These are phyloP conservation scores for Candida glaebosa DNA, from an alignment of 805 yeast genomes.

Conservation along the genomic window DNA sequence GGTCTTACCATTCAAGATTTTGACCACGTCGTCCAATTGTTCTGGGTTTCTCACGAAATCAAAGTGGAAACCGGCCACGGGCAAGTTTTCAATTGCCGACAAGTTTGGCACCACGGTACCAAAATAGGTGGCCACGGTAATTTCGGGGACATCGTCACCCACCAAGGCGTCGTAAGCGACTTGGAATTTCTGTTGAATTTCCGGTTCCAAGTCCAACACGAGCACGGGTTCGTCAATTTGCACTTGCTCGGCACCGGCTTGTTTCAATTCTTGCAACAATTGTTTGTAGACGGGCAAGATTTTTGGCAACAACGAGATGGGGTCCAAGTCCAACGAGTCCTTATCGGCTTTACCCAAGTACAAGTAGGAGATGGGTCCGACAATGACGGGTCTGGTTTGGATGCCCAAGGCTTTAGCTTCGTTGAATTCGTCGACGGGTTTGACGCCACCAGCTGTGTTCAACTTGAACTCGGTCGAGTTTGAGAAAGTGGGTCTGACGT, in stretches of 20 bases:
- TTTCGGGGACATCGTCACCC: slow-evolving; percentile 66
- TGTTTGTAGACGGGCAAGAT: slow-evolving; percentile 90
- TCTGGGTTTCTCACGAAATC: slow-evolving; percentile 96
- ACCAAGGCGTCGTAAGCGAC: slow-evolving; percentile 78
- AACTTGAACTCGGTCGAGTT: slow-evolving; percentile 93
- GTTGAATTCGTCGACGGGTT: slow-evolving; percentile 95
- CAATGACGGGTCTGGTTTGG: slow-evolving; percentile 94
- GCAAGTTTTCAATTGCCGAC: slow-evolving; percentile 80
- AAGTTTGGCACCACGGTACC: slow-evolving; percentile 99
- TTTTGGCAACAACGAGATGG: slow-evolving; percentile 85
- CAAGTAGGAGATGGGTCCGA: slow-evolving; percentile 96
- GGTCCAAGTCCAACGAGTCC: slow-evolving; percentile 93
- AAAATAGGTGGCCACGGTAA: slow-evolving; percentile 87
- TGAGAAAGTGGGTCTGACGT: slow-evolving; percentile 98
- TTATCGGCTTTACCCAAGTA: slow-evolving; percentile 97
- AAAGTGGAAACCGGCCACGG: slow-evolving; percentile 94
- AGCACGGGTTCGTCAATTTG: slow-evolving; percentile 98
- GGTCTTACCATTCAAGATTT: slow-evolving; percentile 66
- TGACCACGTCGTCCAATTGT: slow-evolving; percentile 82
- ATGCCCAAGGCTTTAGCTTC: slow-evolving; percentile 97
- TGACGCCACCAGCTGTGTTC: slow-evolving; percentile 65
- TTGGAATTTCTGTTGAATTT: slow-evolving; percentile 82
- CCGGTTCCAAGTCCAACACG: slow-evolving; percentile 87
- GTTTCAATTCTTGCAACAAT: slow-evolving; percentile 80
- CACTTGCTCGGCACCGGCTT: slow-evolving; percentile 91